These are phyloP conservation scores for Cercospora brassicicola DNA, from an alignment of 2,329 filamentous ascomycete species.

Conservation along the genomic window DNA sequence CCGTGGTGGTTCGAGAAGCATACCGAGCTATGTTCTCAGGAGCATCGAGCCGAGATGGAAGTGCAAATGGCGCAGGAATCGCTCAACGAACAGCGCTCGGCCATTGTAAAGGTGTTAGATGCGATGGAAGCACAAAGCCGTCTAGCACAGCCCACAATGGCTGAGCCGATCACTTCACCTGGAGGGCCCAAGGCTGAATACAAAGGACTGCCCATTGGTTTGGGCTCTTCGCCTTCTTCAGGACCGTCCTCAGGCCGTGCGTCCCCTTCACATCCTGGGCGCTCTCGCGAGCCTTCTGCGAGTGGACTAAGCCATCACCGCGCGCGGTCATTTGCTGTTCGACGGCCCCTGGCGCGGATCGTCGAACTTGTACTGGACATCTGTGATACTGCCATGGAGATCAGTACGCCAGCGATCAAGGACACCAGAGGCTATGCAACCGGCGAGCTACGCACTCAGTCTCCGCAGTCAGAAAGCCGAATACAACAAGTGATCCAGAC, in stretches of 20 bases:
- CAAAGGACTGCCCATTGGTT: conserved; percentile 80
- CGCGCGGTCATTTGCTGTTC: conserved; percentile 84
- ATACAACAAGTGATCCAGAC: conserved; percentile 94
- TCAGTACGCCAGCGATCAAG: conserved; percentile 90
- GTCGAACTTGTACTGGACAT: conserved; percentile 93
- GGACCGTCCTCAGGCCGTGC: conserved; percentile 70
- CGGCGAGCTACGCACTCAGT: conserved; percentile 86
- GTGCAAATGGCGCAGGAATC: conserved; percentile 94
- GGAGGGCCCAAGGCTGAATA: conserved; percentile 64
- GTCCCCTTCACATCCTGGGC: conserved; percentile 63
- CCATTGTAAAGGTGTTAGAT: conserved; percentile 93
- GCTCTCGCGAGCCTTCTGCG: conserved; percentile 66
- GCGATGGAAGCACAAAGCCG: conserved; percentile 78
- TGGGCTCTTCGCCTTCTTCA: conserved; percentile 64
- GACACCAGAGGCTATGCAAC: conserved; percentile 67
- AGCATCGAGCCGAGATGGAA: conserved; percentile 96
- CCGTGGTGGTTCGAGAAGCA: conserved; percentile 99
- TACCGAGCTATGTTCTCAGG: conserved; percentile 90
- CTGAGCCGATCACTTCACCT: conserved; percentile 45
- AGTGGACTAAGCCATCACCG: conserved; percentile 75
- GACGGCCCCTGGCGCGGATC: conserved; percentile 85
- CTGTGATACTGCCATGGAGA: conserved; percentile 92
- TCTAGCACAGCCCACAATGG: conserved; percentile 55
- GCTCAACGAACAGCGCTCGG: conserved; percentile 85
- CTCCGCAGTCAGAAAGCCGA: conserved; percentile 90